phyloP scores from a whole-genome alignment of 2,329 filamentous ascomycete species.

The Endocalyx cinctus region DNA sequence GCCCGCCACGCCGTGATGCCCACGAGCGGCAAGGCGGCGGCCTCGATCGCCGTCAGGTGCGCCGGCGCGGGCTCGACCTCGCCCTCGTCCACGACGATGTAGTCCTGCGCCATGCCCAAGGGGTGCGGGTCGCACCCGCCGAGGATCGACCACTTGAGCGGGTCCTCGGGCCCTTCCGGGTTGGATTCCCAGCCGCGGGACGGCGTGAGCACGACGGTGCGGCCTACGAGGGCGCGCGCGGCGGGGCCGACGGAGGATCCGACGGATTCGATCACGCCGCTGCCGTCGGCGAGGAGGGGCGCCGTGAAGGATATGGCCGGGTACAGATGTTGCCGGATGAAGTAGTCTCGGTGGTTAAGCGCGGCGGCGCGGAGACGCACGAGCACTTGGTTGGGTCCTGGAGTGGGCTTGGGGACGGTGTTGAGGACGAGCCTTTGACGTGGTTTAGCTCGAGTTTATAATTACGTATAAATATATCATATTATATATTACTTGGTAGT shows the following conservation, averaged over 20 bases:
- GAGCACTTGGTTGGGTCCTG: constrained; percentile 61
- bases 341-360: constrained; percentile 89
- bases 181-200: constrained; percentile 69
- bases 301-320: constrained; percentile 44
- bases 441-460: too few relatives aligned
- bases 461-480: too few relatives aligned
- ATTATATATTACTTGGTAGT: too few relatives aligned
- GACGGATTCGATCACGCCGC: constrained; percentile 62
- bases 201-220: constrained; percentile 66
- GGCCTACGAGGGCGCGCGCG: constrained; percentile 26
- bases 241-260: constrained; percentile 45
- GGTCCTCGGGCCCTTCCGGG: constrained; percentile 65
- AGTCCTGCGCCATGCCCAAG: constrained; percentile 67
- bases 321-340: constrained; percentile 85
- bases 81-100: constrained; percentile 61
- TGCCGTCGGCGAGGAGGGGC: constrained; percentile 77
- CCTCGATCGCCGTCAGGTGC: constrained; percentile 68
- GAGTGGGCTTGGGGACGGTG: constrained; percentile 55
- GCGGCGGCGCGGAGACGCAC: constrained; percentile 71
- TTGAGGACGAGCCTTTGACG: constrained; percentile 42
- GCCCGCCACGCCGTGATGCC: constrained; percentile 85
- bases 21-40: constrained; percentile 74
- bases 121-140: constrained; percentile 66
- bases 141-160: constrained; percentile 53
- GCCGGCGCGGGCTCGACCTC: constrained; percentile 63